phyloP scores from a whole-genome alignment of 331 rosid genomes.

The Acacia concinna region DNA sequence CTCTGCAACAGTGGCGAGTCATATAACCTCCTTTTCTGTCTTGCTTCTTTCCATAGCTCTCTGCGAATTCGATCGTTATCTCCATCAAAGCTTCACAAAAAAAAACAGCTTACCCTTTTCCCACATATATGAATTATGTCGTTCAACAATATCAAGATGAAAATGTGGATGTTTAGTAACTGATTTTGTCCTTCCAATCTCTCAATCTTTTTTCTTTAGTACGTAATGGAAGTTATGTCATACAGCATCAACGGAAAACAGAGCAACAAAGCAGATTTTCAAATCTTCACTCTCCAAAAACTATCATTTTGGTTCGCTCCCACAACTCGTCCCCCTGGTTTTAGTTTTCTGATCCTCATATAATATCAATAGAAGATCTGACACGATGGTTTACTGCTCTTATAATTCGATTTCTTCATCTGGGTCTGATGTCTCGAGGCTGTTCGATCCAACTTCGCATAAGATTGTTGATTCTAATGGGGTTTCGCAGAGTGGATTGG shows the following conservation, averaged over 20 bases:
- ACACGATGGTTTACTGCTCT: constrained; percentile 46
- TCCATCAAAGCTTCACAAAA: not conserved
- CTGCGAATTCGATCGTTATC: constrained; percentile 16
- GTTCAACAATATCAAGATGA: constrained; percentile 54
- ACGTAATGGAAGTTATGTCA: constrained; percentile 72
- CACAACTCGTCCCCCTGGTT: constrained; percentile 76
- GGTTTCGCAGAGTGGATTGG: constrained; percentile 37
- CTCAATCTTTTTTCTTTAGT: constrained; percentile 27
- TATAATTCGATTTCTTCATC: constrained; percentile 43
- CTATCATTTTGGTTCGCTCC: constrained; percentile 84
- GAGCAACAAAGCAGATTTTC: constrained; percentile 39
- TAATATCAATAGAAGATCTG: not conserved
- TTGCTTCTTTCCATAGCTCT: constrained; percentile 6
- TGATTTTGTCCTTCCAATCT: constrained; percentile 37
- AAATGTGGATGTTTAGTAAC: constrained; percentile 66
- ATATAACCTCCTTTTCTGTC: not conserved
- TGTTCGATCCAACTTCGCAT: constrained; percentile 40
- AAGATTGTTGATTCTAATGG: constrained; percentile 34
- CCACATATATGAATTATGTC: constrained; percentile 38
- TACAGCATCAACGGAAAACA: constrained; percentile 39
- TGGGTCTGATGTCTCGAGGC: constrained; percentile 32
- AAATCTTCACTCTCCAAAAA: constrained; percentile 52
- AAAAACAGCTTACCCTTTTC: not conserved
- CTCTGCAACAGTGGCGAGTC: constrained; percentile 4
- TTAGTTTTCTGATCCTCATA: constrained; percentile 46